Evolutionary conservation across 176 grass and related monocot species (phyloP).

Genomic region (Ampelocalamus luodianensis): DNA sequence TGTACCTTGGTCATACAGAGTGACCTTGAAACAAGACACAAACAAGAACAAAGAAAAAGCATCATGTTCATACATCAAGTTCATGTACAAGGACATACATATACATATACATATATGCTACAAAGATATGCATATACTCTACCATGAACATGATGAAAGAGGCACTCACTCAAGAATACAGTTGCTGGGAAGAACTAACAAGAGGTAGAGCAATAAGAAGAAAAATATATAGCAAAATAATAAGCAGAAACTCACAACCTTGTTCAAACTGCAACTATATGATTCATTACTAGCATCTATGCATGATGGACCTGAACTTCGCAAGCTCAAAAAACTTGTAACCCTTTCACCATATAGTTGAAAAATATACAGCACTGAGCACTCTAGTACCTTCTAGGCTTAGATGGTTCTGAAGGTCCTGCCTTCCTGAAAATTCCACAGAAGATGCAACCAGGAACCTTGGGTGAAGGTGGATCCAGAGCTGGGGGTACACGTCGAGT

Average conservation of each 20-base stretch:
- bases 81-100: conserved; percentile 2
- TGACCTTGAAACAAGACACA: neutral
- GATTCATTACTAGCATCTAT: conserved; percentile 11
- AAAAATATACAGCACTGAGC: neutral
- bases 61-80: conserved; percentile 1
- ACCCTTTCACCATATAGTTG: neutral
- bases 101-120: neutral
- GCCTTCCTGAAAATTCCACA: conserved; percentile 57
- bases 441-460: conserved; percentile 59
- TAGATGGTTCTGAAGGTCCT: conserved; percentile 26
- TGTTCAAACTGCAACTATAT: conserved; percentile 20
- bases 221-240: neutral
- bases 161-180: neutral
- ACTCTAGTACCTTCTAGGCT: conserved; percentile 46
- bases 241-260: conserved; percentile 13
- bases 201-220: neutral
- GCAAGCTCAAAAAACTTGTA: conserved; percentile 10
- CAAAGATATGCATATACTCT: conserved; percentile 14
- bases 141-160: conserved; percentile 23
- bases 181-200: neutral
- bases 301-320: neutral
- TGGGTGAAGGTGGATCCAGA: conserved; percentile 53
- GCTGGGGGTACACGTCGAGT: conserved; percentile 34
- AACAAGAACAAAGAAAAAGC: neutral
- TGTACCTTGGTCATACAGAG: neutral